These are phyloP conservation scores for Fusarium buxicola DNA, from an alignment of 2,329 filamentous ascomycete species.

Conservation along the genomic window DNA sequence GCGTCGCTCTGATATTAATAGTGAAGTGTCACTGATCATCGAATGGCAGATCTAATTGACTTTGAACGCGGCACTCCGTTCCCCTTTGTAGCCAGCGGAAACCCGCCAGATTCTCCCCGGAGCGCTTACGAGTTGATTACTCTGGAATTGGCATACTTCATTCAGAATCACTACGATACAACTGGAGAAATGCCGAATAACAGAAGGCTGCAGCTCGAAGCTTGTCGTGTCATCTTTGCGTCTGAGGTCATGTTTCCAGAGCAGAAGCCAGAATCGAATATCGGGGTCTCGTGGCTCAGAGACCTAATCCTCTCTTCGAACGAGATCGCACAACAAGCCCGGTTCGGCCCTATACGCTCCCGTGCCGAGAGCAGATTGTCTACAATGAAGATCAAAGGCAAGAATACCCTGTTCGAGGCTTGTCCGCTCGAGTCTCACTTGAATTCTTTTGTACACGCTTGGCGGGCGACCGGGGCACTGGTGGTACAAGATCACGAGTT, in stretches of 20 bases:
- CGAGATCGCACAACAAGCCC: constrained; percentile 21
- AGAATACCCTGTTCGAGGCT: constrained; percentile 29
- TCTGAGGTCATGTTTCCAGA: constrained; percentile 33
- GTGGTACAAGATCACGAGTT: constrained; percentile 11
- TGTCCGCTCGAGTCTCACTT: constrained; percentile 29
- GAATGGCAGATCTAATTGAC: constrained; percentile 31
- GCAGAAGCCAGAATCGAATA: constrained; percentile 5
- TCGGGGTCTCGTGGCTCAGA: constrained; percentile 26
- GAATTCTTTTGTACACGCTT: constrained; percentile 9
- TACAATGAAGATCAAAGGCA: constrained; percentile 24
- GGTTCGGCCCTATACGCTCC: constrained; percentile 29
- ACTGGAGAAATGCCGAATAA: constrained; percentile 26
- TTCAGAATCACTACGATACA: constrained; percentile 29
- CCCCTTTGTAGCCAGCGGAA: constrained; percentile 32
- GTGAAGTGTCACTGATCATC: not conserved
- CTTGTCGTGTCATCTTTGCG: constrained; percentile 37
- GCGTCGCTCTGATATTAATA: not conserved
- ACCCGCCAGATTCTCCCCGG: constrained; percentile 33
- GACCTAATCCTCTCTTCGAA: constrained; percentile 25
- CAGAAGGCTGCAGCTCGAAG: constrained; percentile 24
- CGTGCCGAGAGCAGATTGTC: constrained; percentile 25
- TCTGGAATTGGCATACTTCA: constrained; percentile 37
- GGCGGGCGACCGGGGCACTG: not conserved
- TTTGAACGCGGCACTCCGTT: constrained; percentile 33
- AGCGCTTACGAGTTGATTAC: constrained; percentile 41